Conservation (phyloP, 768 basidiomycete species). For the Pleurotus giganteus region DNA sequence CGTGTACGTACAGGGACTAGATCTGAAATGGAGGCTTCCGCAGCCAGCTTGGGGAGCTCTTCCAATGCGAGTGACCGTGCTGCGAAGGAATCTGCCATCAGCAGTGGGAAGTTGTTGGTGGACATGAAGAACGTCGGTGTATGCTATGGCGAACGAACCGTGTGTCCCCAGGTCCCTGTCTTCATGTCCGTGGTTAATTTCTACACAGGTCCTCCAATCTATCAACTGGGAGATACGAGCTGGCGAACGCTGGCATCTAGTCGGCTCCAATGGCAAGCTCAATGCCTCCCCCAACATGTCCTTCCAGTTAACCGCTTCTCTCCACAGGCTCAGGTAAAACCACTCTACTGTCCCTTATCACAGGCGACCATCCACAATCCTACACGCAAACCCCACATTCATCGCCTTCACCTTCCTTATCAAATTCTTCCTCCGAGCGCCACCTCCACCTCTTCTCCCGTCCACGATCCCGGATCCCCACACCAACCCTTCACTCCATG, state of each 20-base stretch:
- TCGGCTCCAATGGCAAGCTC: constrained; percentile 77
- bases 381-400: constrained; percentile 62
- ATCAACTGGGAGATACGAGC: constrained; percentile 81
- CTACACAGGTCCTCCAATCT: constrained; percentile 62
- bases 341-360: constrained; percentile 84
- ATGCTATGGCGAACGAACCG: constrained; percentile 64
- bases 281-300: not conserved
- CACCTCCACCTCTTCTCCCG: constrained; percentile 56
- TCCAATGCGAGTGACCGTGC: not conserved
- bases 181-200: not conserved
- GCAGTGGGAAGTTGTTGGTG: constrained; percentile 39
- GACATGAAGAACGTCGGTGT: constrained; percentile 69
- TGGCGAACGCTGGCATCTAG: constrained; percentile 88
- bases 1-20: constrained; percentile 52
- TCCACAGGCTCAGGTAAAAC: constrained; percentile 87
- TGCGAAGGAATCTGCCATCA: not conserved
- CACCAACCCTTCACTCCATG: constrained; percentile 57
- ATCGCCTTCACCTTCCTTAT: constrained; percentile 36
- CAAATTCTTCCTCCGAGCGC: constrained; percentile 46
- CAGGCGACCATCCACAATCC: constrained; percentile 95
- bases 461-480: constrained; percentile 66
- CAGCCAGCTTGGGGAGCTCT: not conserved
- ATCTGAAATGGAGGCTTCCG: constrained; percentile 33
- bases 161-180: constrained; percentile 21
- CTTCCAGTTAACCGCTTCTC: not conserved